Conservation (phyloP, 768 basidiomycete species). For the Mycena chlorophos region DNA sequence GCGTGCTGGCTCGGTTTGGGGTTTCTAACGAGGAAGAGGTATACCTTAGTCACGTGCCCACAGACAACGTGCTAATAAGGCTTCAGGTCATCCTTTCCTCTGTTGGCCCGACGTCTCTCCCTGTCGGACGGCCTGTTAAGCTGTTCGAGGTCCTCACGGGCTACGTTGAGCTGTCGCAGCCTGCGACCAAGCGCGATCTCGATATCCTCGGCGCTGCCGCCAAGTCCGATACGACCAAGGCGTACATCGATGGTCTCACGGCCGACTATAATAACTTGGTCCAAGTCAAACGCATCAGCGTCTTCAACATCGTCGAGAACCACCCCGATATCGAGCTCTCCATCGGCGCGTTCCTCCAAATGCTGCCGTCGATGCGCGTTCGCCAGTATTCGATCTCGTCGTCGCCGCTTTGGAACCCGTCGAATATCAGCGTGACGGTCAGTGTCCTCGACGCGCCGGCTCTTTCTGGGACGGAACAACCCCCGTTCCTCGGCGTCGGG, state of each 20-base stretch:
- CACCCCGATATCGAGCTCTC: constrained; percentile 37
- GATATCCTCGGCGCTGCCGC: constrained; percentile 31
- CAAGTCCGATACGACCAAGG: constrained; percentile 26
- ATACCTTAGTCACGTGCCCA: neutral
- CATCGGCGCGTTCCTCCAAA: constrained; percentile 38
- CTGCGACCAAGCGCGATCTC: constrained; percentile 44
- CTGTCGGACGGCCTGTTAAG: constrained; percentile 38
- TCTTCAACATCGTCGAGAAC: constrained; percentile 44
- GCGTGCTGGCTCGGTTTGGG: constrained; percentile 39
- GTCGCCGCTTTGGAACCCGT: constrained; percentile 45
- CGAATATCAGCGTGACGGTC: constrained; percentile 44
- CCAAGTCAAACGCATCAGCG: constrained; percentile 36
- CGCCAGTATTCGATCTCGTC: constrained; percentile 55
- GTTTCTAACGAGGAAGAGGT: constrained; percentile 43
- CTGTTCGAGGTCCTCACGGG: constrained; percentile 40
- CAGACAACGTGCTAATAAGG: neutral
- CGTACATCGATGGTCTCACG: constrained; percentile 32
- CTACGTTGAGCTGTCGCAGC: constrained; percentile 51
- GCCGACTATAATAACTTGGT: constrained; percentile 36
- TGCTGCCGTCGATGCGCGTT: constrained; percentile 49
- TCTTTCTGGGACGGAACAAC: constrained; percentile 28
- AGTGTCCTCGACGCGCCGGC: constrained; percentile 43
- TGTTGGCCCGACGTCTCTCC: constrained; percentile 40
- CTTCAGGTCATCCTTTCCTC: constrained; percentile 38
- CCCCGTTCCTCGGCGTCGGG: constrained; percentile 46